Evolutionary conservation across 169 alveolate species (phyloP), one percentile per base, ranked within the genome.

Genomic region (Cryptosporidium bovis): DNA sequence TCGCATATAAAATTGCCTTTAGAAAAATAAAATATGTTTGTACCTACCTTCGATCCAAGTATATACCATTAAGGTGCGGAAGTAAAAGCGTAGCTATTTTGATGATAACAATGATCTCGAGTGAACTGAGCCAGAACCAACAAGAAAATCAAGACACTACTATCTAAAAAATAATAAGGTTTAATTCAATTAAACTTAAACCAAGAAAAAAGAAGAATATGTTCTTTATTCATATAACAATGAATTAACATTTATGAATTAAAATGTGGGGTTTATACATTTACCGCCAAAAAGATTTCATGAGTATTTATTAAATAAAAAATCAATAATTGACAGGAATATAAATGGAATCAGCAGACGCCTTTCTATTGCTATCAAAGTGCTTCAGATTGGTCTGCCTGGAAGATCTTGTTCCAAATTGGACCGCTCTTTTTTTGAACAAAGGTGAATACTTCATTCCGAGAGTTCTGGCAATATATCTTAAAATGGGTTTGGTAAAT

Each of bases 331-430:
- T 77, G 31, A 46, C 18, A 6, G 69, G 69, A 77, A 24, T 36
- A 29, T 77, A 77, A 3, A 50, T 48, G 15, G 71, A 55, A n/a
- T 66, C 66, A 2, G 87, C 91, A 33, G 84, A 55, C n/a, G 87
- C 97, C 90, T 93, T 93, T 64, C 96, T 90, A 68, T 93, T 90
- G 15, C 94, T 90, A 13, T 96, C 97, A 84, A 92, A 94, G 16
- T 92, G 90, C 65, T 90, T 67, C 29, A 83, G 83, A 82, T 95
- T 95, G 16, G 95, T 90, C 31, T 90, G 62, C 53, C 94, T 92
- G 3, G 96, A 94, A 36, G 94, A 82, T 66, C 94, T 91, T 8
- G 96, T 92, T 34, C 97, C 97, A 91, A 95, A 95, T 71, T 95
- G 92, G 20, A 95, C 92, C 10, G 96, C 97, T 83, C 95, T 92